Base-by-base conservation (phyloP, 1,139 yeast genomes). In the Taiozyma onychis region DNA sequence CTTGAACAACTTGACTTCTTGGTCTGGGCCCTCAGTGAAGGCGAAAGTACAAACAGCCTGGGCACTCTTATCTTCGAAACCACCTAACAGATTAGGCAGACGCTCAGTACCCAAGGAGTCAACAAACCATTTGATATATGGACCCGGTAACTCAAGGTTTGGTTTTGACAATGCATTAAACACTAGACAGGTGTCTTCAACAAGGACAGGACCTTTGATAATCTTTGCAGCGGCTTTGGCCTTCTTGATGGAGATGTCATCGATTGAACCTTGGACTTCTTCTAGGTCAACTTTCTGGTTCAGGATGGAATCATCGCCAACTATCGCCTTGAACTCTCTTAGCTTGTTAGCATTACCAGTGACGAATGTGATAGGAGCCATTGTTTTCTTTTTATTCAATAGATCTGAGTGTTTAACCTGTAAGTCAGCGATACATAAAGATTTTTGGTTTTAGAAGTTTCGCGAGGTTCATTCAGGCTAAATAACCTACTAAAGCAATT, bases 21-120 rank as follows among this genome's bases (percentile, higher is more conserved):
- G 51, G 11, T 83, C 96, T 1, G 96, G 90, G 0, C 93, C 95
- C 52, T 77, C 89, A 63, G 96, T 85, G 72, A 80, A 93, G 1
- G 96, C 99, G 67, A 93, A 88, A 0, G 98, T 91, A 60, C 97
- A 89, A 49, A 90, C 80, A 2, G 99, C 97, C 54, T 81, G 77
- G 5, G 97, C 99, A 8, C 83, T 71, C 65, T 90, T 90, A 67
- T 89, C 88, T 49, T 85, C 90, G 64, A 87, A 93, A 47, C 87
- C 88, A 56, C 71, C 79, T 44, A 95, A 74, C 85, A 93, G 77
- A 59, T 86, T 81, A 49, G 84, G 88, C 52, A 90, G 71, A 4
- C 91, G 93, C 22, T 76, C 78, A 48, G 86, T 75, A 1, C 96
- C 96, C 56, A 90, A 67, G 16, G 80, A 70, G 53, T 82, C 71